These are phyloP conservation scores for Trichoderma sp. DNA, from an alignment of 2,329 filamentous ascomycete species.

Conservation along the genomic window DNA sequence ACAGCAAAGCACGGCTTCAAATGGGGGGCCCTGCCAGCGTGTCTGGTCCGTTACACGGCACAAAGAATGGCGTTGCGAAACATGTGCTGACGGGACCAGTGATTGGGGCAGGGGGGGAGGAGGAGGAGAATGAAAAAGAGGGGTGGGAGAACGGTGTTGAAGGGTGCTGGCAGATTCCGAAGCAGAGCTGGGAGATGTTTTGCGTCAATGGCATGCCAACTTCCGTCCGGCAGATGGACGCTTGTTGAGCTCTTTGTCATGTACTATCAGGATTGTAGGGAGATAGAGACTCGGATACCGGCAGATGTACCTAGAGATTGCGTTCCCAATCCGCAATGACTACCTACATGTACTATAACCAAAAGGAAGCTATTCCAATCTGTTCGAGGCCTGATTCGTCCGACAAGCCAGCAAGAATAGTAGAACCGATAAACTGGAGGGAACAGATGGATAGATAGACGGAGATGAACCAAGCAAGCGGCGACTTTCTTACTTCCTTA, in stretches of 20 bases:
- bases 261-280: no score
- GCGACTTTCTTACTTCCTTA: constrained; percentile 6
- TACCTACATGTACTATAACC: no score
- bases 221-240: neutral
- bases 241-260: no score
- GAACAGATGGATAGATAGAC: no score
- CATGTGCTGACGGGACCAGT: neutral
- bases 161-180: constrained; percentile 19
- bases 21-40: neutral
- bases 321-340: no score
- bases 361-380: no score
- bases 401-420: no score
- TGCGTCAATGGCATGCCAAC: constrained; percentile 5
- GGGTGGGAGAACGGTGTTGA: neutral
- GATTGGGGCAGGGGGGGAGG: neutral
- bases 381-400: neutral
- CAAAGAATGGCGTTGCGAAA: constrained; percentile 13
- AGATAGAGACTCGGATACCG: no score
- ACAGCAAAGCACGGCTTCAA: constrained; percentile 3
- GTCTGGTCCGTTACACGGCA: constrained; percentile 10
- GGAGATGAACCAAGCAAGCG: constrained; percentile 7
- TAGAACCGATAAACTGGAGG: no score
- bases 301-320: no score
- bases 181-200: neutral
- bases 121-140: neutral